These are phyloP conservation scores for Silene conica DNA, from an alignment of 148 eudicot species.

Conservation along the genomic window DNA sequence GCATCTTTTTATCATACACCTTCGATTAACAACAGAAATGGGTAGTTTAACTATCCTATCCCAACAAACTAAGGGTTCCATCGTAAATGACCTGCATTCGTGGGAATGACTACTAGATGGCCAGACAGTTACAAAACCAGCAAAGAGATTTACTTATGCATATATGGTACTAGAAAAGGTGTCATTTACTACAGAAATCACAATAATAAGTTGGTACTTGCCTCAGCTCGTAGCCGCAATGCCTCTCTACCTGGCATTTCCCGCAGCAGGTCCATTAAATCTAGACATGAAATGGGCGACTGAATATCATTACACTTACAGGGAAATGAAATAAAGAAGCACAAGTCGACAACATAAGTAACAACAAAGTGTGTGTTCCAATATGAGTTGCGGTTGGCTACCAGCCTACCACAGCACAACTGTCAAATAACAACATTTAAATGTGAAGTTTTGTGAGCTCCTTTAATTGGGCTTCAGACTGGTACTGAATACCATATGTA, in stretches of 20 bases:
- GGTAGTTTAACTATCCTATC: background rate
- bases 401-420: background rate
- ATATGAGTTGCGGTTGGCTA: background rate
- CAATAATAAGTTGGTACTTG: slow-evolving; percentile 22
- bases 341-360: background rate
- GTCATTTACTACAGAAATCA: background rate
- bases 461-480: background rate
- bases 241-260: slow-evolving; percentile 89
- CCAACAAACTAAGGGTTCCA: background rate
- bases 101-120: slow-evolving; percentile 6
- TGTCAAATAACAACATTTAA: background rate
- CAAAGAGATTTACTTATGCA: background rate
- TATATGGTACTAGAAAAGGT: background rate
- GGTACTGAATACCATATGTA: background rate
- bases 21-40: background rate
- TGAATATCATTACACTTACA: background rate
- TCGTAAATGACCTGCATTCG: background rate
- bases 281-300: slow-evolving; percentile 27
- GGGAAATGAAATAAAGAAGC: background rate
- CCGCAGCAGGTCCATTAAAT: slow-evolving; percentile 71
- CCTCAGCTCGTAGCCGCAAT: slow-evolving; percentile 77
- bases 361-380: background rate
- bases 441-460: background rate
- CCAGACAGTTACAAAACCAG: background rate
- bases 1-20: background rate